Evolutionary conservation across 2,329 filamentous ascomycete genomes (phyloP).

Genomic region (Ramularia collo-cygni): DNA sequence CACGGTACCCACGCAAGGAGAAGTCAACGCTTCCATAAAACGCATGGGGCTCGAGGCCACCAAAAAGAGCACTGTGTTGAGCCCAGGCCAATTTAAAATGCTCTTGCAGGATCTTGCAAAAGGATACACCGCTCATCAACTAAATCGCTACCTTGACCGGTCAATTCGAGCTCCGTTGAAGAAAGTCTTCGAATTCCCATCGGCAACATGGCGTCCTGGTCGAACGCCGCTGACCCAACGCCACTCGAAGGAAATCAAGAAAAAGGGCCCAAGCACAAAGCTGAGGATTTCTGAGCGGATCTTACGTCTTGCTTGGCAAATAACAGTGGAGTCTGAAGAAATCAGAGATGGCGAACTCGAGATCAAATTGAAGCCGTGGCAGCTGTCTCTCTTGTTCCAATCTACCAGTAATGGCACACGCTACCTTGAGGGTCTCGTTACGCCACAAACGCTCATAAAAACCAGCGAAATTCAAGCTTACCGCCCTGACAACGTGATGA

Average conservation of each 20-base stretch:
- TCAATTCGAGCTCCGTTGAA: neutral
- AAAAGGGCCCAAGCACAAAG: conserved; percentile 10
- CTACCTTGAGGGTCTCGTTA: conserved; percentile 17
- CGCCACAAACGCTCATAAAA: conserved; percentile 17
- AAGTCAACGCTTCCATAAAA: conserved; percentile 26
- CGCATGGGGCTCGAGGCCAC: conserved; percentile 15
- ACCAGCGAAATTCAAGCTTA: conserved; percentile 17
- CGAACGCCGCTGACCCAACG: conserved; percentile 20
- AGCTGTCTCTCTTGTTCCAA: conserved; percentile 24
- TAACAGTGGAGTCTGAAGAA: conserved; percentile 20
- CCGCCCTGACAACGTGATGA: conserved; percentile 19
- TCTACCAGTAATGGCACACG: conserved; percentile 7
- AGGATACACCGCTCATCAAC: conserved; percentile 22
- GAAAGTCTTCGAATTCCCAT: conserved; percentile 2
- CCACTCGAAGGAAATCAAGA: conserved; percentile 6
- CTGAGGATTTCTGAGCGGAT: conserved; percentile 20
- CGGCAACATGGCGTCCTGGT: conserved; percentile 20
- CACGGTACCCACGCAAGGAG: conserved; percentile 17
- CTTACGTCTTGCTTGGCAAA: conserved; percentile 22
- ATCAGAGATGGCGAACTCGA: conserved; percentile 25
- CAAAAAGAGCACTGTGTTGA: conserved; percentile 12
- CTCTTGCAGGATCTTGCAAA: conserved; percentile 16
- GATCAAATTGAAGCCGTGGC: conserved; percentile 23
- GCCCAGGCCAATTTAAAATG: conserved; percentile 14
- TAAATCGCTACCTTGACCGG: conserved; percentile 18